Percentiles rank a stretch among this genome's conserved stretches.
Evolutionary conservation across 345 rosid species (phyloP).

Genomic region (Boechera stricta): DNA sequence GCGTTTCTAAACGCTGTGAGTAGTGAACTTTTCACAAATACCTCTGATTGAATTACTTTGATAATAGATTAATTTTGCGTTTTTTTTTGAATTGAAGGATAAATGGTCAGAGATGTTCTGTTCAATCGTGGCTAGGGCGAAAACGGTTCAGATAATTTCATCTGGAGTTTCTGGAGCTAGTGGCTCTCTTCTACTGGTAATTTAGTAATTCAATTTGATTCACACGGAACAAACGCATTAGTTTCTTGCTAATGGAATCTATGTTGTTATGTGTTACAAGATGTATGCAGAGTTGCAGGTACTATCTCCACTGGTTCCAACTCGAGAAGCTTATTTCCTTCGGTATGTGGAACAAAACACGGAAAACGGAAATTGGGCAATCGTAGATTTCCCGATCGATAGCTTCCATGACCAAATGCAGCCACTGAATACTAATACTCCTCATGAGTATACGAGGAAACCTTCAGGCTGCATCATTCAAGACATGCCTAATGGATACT

Average conservation of each 20-base stretch:
- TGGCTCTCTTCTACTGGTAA: constrained; percentile 88
- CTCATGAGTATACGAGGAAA: constrained; percentile 64
- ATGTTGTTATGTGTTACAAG: constrained; percentile 46
- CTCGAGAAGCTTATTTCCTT: constrained; percentile 79
- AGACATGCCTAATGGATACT: constrained; percentile 98
- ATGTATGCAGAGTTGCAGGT: constrained; percentile 90
- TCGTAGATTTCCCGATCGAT: constrained; percentile 86
- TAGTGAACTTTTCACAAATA: not conserved
- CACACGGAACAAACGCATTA: not conserved
- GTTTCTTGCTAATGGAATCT: not conserved
- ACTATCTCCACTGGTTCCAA: constrained; percentile 81
- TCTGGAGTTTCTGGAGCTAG: constrained; percentile 69
- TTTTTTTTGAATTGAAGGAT: constrained; percentile 47
- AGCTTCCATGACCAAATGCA: constrained; percentile 64
- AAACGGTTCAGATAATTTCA: constrained; percentile 70
- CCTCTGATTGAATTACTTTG: not conserved
- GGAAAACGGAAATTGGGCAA: constrained; percentile 71
- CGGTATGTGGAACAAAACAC: constrained; percentile 79
- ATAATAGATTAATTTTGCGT: not conserved
- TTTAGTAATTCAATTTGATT: not conserved
- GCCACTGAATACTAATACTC: constrained; percentile 30
- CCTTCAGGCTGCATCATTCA: constrained; percentile 92
- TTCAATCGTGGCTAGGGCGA: constrained; percentile 87
- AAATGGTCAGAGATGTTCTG: constrained; percentile 94
- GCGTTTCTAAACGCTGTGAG: constrained; percentile 86